Base-by-base conservation (phyloP, 2,329 filamentous ascomycete genomes). In the Hymenoscyphus infarciens region DNA sequence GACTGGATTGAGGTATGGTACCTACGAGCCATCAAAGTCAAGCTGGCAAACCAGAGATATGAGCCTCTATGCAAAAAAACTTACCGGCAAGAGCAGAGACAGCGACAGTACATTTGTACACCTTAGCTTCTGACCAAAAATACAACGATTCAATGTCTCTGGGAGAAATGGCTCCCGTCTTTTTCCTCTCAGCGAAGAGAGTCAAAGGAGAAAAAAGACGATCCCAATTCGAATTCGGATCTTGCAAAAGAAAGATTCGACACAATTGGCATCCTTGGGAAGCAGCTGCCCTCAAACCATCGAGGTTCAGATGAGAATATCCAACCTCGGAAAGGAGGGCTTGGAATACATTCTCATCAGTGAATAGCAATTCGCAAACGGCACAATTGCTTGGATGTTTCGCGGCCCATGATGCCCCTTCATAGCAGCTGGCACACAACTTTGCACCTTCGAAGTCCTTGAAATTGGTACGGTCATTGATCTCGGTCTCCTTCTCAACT, bases 161-260 rank as follows among this genome's bases (percentile, higher is more conserved):
- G 16, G 11, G n/a, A 29, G 22, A 15, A 31, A 38, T 38, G 22
- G 38, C 35, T 5, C 45, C 49, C 1, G 29, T 27, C 19, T 6
- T 35, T 22, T 58, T 49, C 3, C 13, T 52, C 15, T 56, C 55
- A 19, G 58, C 59, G 33, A 58, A 57, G 25, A 61, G 54, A 15
- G n/a, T 57, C 13, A 57, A 8, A 16, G 15, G 3, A n/a, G 15
- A 29, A 25, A 27, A 7, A 25, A 52, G 13, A 8, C 62, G 33
- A 15, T 33, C 42, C 11, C 29, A 29, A 15, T 56, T 56, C 33
- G 45, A 5, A 52, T 64, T 64, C 16, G 45, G 55, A 56, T 64
- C 62, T 49, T 64, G 59, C 38, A 64, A 38, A 10, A 57, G 59
- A 22, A 64, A 59, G 10, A 64, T 61, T 11, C 62, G 29, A 39